Evolutionary conservation across 352 stramenopile genomes (phyloP), one percentile per base, ranked within the genome.

Genomic region (Phytophthora meadii): DNA sequence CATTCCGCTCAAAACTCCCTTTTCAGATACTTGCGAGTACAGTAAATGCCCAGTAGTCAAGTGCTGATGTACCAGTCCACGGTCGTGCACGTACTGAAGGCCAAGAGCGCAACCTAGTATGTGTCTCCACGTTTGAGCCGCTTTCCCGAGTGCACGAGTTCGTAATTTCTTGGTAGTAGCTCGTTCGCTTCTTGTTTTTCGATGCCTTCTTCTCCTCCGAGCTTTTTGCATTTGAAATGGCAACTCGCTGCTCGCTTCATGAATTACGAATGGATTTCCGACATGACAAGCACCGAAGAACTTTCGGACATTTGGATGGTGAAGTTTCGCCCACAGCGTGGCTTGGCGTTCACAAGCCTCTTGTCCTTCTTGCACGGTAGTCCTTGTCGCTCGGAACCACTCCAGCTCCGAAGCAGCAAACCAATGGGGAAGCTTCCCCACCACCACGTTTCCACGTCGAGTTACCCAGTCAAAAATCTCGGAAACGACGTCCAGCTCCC

Each of bases 221-320:
- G 40, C 6, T 41, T 34, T 65, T 12, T 54, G 17, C 17, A 44
- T 53, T 12, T 17, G 17, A 3, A 65, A 40, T 44, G 58, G 58
- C 41, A 65, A 56, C 27, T 52, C 58, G 49, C 30, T 65, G 25
- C 28, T 49, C 27, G 47, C 54, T 47, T 70, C 62, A 46, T 70
- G 62, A n/a, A 70, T 65, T 28, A 70, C 36, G 27, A 59, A 54
- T 4, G 39, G 40, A 0, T 58, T 36, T 54, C 67, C 67, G 3
- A 76, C 68, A 40, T 75, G 67, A 25, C 61, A 75, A 10, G 67
- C 67, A 6, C 67, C 67, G 22, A 65, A 75, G 25, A 65, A 61
- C 32, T 69, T 69, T 17, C 60, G 45, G 6, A 75, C 48, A 24
- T 75, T 75, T 48, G 68, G 61, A 24, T 75, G 68, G 19, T 75